Conservation (phyloP, 345 rosid species). For the Clarkia xantiana region DNA sequence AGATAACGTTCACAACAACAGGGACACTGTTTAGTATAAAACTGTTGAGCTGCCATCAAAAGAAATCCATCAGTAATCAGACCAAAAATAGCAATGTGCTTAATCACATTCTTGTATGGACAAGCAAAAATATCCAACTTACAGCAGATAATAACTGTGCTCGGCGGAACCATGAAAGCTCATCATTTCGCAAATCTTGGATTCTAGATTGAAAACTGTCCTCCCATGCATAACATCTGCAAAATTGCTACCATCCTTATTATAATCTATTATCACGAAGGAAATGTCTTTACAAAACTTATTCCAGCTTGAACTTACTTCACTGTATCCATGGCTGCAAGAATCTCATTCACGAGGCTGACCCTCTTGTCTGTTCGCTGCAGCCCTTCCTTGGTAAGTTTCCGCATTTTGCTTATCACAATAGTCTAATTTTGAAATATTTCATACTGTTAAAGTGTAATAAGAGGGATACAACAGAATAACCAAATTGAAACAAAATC, state of each 20-base stretch:
- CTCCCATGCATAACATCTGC: constrained; percentile 97
- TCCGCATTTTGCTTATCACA: constrained; percentile 77
- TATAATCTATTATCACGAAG: too few species aligned
- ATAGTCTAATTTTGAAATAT: constrained; percentile 40
- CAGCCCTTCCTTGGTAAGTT: constrained; percentile 77
- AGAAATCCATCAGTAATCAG: constrained; percentile 4
- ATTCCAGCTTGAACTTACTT: constrained; percentile 41
- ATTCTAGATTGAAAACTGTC: constrained; percentile 71
- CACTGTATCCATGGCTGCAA: constrained; percentile 90
- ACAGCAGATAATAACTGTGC: constrained; percentile 79
- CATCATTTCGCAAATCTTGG: constrained; percentile 53
- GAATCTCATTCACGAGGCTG: constrained; percentile 75
- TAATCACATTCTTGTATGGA: not conserved
- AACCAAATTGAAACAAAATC: not conserved
- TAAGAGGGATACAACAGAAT: not conserved
- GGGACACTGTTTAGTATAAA: constrained; percentile 83
- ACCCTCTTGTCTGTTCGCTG: constrained; percentile 93
- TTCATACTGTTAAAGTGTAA: constrained; percentile 3
- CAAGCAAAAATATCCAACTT: constrained; percentile 10
- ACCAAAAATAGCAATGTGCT: not conserved
- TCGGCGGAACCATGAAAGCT: constrained; percentile 80
- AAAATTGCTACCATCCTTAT: constrained; percentile 4
- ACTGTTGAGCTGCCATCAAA: constrained; percentile 59
- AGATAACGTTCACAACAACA: constrained; percentile 64
- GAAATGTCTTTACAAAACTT: too few species aligned